Percentiles rank a stretch among this genome's conserved stretches.
These are phyloP conservation scores for Penicillium herquei DNA, from an alignment of 495 filamentous ascomycete species.

Conservation along the genomic window DNA sequence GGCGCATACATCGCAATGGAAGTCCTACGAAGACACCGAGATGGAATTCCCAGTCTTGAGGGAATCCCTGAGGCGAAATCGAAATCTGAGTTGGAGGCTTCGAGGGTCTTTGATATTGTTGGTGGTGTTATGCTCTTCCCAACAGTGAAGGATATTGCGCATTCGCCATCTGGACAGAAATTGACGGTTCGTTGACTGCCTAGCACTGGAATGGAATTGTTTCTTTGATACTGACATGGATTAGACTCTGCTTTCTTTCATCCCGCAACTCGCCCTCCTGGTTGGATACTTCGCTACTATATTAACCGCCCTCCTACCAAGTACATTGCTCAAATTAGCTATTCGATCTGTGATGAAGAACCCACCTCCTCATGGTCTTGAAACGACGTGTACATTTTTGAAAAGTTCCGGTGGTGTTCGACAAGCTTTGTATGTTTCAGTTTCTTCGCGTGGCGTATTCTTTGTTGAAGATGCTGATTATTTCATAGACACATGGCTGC, in stretches of 20 bases:
- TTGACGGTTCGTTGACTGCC: slow-evolving; percentile 39
- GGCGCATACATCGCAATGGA: slow-evolving; percentile 78
- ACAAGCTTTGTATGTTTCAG: slow-evolving; percentile 61
- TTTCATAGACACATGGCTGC: slow-evolving; percentile 55
- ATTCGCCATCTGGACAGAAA: slow-evolving; percentile 60
- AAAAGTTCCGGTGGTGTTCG: slow-evolving; percentile 60
- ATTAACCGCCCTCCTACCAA: slow-evolving; percentile 44
- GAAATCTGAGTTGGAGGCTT: background rate
- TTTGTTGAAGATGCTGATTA: background rate
- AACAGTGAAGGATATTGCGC: slow-evolving; percentile 71
- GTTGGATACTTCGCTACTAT: slow-evolving; percentile 53
- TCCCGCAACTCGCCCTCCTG: slow-evolving; percentile 54
- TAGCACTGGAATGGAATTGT: no score
- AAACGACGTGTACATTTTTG: slow-evolving; percentile 62
- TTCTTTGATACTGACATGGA: no score
- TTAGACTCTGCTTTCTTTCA: slow-evolving; percentile 43
- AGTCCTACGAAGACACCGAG: slow-evolving; percentile 55
- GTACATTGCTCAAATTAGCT: slow-evolving; percentile 36
- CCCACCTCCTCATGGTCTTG: slow-evolving; percentile 56
- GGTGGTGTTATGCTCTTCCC: slow-evolving; percentile 73
- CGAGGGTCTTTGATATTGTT: slow-evolving; percentile 41
- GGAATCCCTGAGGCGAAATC: slow-evolving; percentile 7
- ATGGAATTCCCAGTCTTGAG: slow-evolving; percentile 9
- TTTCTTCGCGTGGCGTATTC: background rate
- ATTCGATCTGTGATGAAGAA: slow-evolving; percentile 46